These are phyloP conservation scores for Annona cherimola DNA, from an alignment of 164 flowering plant genomes.

Conservation along the genomic window DNA sequence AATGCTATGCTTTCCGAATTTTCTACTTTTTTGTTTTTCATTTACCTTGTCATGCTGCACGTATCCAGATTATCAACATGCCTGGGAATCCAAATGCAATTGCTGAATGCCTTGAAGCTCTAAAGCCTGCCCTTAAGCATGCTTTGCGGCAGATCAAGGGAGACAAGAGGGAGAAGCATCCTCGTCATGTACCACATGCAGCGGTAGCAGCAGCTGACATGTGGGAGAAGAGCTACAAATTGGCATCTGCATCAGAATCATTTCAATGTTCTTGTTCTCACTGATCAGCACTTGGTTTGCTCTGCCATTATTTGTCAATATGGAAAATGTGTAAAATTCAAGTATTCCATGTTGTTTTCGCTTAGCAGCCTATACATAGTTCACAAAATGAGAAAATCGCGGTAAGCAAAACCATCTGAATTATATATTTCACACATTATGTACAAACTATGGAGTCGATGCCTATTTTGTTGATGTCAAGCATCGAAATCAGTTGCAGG, in stretches of 20 bases:
- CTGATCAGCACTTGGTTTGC: constrained; percentile 10
- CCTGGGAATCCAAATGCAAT: constrained; percentile 98
- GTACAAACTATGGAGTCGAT: too few species aligned
- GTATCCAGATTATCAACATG: constrained; percentile 87
- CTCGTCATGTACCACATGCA: constrained; percentile 82
- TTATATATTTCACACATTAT: too few species aligned
- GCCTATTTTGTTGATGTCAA: too few species aligned
- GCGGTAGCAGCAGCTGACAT: constrained; percentile 34
- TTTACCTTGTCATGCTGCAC: neutral
- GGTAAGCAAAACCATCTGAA: too few species aligned
- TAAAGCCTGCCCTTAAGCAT: constrained; percentile 85
- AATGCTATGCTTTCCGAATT: too few species aligned
- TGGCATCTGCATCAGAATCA: constrained; percentile 35
- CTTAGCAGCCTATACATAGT: too few species aligned
- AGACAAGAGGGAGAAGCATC: constrained; percentile 93
- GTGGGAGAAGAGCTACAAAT: constrained; percentile 62
- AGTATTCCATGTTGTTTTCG: too few species aligned
- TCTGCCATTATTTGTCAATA: too few species aligned
- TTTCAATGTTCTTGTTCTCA: constrained; percentile 51
- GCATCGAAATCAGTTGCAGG: too few species aligned
- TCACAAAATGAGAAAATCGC: too few species aligned
- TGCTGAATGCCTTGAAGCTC: constrained; percentile 84
- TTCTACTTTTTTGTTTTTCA: neutral
- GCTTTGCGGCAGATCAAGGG: constrained; percentile 86
- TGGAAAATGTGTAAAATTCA: too few species aligned